Base-by-base conservation (phyloP, 1,284 basidiomycete species). In the Ustilago xerochloae region DNA sequence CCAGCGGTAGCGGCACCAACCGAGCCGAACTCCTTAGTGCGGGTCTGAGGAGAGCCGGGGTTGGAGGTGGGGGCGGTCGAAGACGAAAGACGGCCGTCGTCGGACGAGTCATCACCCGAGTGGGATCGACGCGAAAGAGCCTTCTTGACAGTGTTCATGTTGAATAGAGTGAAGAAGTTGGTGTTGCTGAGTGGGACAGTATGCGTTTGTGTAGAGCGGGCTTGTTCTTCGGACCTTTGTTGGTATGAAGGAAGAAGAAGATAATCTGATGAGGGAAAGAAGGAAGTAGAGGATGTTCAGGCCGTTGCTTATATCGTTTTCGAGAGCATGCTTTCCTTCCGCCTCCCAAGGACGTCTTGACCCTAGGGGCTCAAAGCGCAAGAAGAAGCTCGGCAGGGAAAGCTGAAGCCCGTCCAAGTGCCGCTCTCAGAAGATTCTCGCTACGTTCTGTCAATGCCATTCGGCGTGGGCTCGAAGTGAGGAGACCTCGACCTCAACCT, bases 61-160 rank as follows among this genome's bases (percentile, higher is more conserved):
- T 59, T 64, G 15, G 71, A 74, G 43, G 65, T 68, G 39, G 71
- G 49, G 18, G 65, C 54, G 24, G 71, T 74, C 33, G 71, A 61
- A 13, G 60, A 33, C 12, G 57, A 61, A 41, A 29, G 63, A 38
- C 62, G 62, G 12, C 62, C 57, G 29, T 74, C 71, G 18, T 68
- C 65, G 16, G 63, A 66, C n/a, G 61, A 68, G 16, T 72, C 69
- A 43, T 57, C 53, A 26, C 56, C 55, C n/a, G 65, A 68, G 18
- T 68, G 61, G 32, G 71, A 74, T 48, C 43, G 48, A 18, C 62
- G 61, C 32, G 64, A 68, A 38, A 74, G 62, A 48, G 69, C 71
- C 63, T 74, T 74, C 62, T 69, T 74, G 39, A 74, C 65, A 33
- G 71, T 47, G 62, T 74, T 74, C 71, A 74, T 74, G 46, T 20